Conservation (phyloP, 805 yeast genomes). For the Ogataea ramenticola region DNA sequence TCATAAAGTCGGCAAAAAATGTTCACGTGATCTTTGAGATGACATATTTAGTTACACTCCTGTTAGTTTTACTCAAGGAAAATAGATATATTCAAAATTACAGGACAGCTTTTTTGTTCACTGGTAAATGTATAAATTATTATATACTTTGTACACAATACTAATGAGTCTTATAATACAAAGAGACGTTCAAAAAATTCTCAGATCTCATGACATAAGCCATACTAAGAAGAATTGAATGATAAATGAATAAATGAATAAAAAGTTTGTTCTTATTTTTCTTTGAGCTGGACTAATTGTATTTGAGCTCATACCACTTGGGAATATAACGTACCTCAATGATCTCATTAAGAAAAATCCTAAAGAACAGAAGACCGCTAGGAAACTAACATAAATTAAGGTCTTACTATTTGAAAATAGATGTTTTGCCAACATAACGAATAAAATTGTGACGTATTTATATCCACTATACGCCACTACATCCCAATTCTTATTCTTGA, state of each 20-base stretch:
- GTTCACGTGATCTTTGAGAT: too few relatives aligned
- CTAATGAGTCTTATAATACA: too few relatives aligned
- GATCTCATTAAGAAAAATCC: slow-evolving; percentile 67
- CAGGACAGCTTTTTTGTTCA: neutral
- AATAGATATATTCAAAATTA: too few relatives aligned
- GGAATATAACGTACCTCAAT: slow-evolving; percentile 59
- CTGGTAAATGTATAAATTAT: neutral
- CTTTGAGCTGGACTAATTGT: slow-evolving; percentile 61
- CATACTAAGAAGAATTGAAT: slow-evolving; percentile 73
- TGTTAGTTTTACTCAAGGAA: too few relatives aligned
- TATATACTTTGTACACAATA: too few relatives aligned
- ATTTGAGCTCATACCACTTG: slow-evolving; percentile 48
- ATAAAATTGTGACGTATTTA: slow-evolving; percentile 77
- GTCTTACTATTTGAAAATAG: slow-evolving; percentile 24
- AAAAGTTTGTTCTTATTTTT: slow-evolving; percentile 77
- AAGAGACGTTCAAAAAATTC: neutral
- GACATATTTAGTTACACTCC: too few relatives aligned
- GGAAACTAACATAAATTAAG: slow-evolving; percentile 28
- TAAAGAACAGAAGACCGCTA: slow-evolving; percentile 46
- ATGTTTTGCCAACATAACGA: slow-evolving; percentile 47
- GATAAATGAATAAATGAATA: slow-evolving; percentile 77
- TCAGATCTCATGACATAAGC: slow-evolving; percentile 39
- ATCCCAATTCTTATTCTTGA: slow-evolving; percentile 71
- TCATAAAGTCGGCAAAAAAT: too few relatives aligned
- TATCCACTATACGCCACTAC: slow-evolving; percentile 87